A percentile compares a stretch with the other conserved stretches of the same genome.
phyloP scores from a whole-genome alignment of 140 eudicot species.

The Ambrosia hybrid region DNA sequence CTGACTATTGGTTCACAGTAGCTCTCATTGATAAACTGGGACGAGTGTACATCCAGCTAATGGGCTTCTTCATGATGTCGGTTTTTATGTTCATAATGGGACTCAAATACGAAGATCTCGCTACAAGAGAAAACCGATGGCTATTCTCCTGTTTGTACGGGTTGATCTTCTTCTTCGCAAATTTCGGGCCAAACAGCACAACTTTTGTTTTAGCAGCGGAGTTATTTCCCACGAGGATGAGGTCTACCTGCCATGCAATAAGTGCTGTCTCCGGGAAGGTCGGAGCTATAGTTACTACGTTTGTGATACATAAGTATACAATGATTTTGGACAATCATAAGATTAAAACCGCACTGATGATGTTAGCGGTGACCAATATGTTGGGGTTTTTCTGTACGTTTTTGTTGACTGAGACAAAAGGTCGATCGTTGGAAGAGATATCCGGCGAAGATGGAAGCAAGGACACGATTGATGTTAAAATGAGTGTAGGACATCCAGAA shows the following conservation, averaged over 20 bases:
- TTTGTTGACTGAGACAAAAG: constrained; percentile 56
- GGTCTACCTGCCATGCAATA: constrained; percentile 56
- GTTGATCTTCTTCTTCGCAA: constrained; percentile 54
- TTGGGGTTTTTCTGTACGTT: constrained; percentile 53
- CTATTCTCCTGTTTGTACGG: constrained; percentile 40
- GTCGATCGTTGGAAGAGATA: constrained; percentile 60
- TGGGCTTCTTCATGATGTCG: constrained; percentile 56
- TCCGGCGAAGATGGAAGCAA: constrained; percentile 55
- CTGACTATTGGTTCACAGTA: constrained; percentile 66
- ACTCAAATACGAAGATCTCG: constrained; percentile 29
- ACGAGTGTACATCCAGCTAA: constrained; percentile 42
- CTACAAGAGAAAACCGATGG: constrained; percentile 31
- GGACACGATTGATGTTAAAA: neutral
- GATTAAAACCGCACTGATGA: constrained; percentile 42
- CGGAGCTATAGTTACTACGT: constrained; percentile 55
- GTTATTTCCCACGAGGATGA: constrained; percentile 49
- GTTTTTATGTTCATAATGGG: constrained; percentile 50
- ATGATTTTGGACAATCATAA: neutral
- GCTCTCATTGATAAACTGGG: constrained; percentile 51
- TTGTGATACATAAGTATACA: constrained; percentile 44
- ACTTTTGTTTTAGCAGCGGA: constrained; percentile 61
- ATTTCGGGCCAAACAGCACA: constrained; percentile 59
- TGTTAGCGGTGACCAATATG: constrained; percentile 47
- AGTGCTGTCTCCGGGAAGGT: constrained; percentile 58
- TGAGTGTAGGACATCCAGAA: too few species aligned